phyloP scores from a whole-genome alignment of 1,284 basidiomycete genomes.

The Leccinum cinnamomeum region DNA sequence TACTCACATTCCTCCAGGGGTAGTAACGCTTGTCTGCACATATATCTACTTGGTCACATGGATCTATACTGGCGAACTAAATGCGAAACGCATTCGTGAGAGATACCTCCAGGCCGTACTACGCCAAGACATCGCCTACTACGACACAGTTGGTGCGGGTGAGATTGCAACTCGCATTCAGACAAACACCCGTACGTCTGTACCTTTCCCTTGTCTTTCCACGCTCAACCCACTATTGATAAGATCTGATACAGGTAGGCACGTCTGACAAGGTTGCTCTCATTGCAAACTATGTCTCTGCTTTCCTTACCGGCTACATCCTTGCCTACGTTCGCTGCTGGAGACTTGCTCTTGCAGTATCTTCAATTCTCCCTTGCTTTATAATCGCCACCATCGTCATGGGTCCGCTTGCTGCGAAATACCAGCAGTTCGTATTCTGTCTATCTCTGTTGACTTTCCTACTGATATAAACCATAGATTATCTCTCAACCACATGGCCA shows the following conservation, averaged over 20 bases:
- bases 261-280: conserved; percentile 86
- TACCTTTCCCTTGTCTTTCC: neutral
- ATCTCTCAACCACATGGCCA: conserved; percentile 76
- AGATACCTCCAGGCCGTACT: conserved; percentile 73
- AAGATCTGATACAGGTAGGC: conserved; percentile 84
- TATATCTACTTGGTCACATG: conserved; percentile 83
- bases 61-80: conserved; percentile 89
- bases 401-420: conserved; percentile 72
- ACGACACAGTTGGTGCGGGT: conserved; percentile 91
- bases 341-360: conserved; percentile 87
- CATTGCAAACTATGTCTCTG: conserved; percentile 57
- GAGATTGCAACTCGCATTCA: conserved; percentile 96
- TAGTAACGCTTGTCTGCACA: conserved; percentile 67
- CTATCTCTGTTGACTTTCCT: neutral
- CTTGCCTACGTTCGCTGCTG: conserved; percentile 73
- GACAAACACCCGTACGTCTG: conserved; percentile 76
- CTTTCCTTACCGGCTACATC: conserved; percentile 79
- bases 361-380: conserved; percentile 89
- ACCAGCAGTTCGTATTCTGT: conserved; percentile 59
- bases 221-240: neutral
- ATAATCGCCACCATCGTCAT: conserved; percentile 73
- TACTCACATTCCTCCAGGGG: conserved; percentile 40
- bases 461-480: conserved; percentile 34
- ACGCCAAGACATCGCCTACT: conserved; percentile 88
- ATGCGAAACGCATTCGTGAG: conserved; percentile 83